These are phyloP conservation scores for Aphanoascus verrucosus DNA, from an alignment of 2,329 filamentous ascomycete species.

Conservation along the genomic window DNA sequence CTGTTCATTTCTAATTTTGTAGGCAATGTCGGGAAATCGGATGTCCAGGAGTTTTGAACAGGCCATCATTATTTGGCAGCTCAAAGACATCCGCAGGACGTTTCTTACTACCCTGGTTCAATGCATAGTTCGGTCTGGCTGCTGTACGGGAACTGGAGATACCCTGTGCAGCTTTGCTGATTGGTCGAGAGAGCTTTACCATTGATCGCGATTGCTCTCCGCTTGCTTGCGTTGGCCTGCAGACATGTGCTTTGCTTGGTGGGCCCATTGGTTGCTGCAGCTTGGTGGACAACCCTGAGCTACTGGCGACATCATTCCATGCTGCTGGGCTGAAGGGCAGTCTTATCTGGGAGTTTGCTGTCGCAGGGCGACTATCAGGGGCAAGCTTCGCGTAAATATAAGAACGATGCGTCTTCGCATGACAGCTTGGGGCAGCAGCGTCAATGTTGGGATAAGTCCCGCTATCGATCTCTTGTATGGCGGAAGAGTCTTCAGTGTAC, in stretches of 20 bases:
- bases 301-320: neutral
- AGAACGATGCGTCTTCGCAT: neutral
- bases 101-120: neutral
- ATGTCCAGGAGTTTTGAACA: slow-evolving; percentile 18
- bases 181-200: neutral
- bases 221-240: neutral
- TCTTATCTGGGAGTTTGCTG: neutral
- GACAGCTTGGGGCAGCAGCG: neutral
- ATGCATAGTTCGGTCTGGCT: neutral
- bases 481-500: neutral
- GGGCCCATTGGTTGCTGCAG: neutral
- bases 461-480: neutral
- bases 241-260: neutral
- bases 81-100: slow-evolving; percentile 7
- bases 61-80: slow-evolving; percentile 18
- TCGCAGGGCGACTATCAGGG: neutral
- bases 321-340: slow-evolving; percentile 14
- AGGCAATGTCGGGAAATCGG: slow-evolving; percentile 16
- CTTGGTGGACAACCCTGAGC: neutral
- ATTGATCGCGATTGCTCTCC: neutral
- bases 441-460: neutral
- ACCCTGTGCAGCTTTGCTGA: neutral
- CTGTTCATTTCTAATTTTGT: neutral
- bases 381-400: neutral
- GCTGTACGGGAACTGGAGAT: neutral